phyloP scores from a whole-genome alignment of 2,329 filamentous ascomycete species.

The Fusarium bactridioides region DNA sequence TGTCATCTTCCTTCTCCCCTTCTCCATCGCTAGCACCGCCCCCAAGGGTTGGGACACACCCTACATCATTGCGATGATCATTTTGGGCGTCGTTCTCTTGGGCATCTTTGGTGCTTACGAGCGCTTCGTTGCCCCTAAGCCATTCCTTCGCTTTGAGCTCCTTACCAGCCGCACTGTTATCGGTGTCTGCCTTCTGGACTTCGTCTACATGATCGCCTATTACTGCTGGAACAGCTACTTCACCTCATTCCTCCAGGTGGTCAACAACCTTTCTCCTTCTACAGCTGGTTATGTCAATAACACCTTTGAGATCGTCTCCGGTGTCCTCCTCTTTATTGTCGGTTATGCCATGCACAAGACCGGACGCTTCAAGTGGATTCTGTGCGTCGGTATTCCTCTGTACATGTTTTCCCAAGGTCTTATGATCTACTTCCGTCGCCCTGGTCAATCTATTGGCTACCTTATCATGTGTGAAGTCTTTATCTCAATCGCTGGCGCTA shows the following conservation, averaged over 20 bases:
- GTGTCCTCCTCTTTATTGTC: conserved; percentile 56
- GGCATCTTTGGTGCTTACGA: conserved; percentile 64
- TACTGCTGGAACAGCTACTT: conserved; percentile 58
- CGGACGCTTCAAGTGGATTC: conserved; percentile 62
- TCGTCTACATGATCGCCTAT: conserved; percentile 53
- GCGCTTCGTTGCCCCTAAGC: conserved; percentile 59
- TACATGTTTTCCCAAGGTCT: conserved; percentile 62
- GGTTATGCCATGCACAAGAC: conserved; percentile 57
- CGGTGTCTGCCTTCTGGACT: conserved; percentile 54
- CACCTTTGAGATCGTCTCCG: conserved; percentile 58
- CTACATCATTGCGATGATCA: conserved; percentile 62
- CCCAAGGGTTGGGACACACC: conserved; percentile 56
- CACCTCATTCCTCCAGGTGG: conserved; percentile 60
- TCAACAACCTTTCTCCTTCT: conserved; percentile 56
- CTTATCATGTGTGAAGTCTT: conserved; percentile 61
- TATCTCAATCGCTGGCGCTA: conserved; percentile 59
- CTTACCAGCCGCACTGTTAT: conserved; percentile 58
- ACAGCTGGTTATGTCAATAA: conserved; percentile 58
- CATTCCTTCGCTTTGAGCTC: conserved; percentile 63
- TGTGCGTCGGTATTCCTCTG: conserved; percentile 57
- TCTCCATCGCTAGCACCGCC: conserved; percentile 57
- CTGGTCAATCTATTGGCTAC: conserved; percentile 52
- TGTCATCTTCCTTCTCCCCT: conserved; percentile 64
- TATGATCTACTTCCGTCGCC: conserved; percentile 41
- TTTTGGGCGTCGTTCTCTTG: conserved; percentile 63